These are phyloP conservation scores for Chenopodium album DNA, from an alignment of 148 eudicot genomes.

Conservation along the genomic window DNA sequence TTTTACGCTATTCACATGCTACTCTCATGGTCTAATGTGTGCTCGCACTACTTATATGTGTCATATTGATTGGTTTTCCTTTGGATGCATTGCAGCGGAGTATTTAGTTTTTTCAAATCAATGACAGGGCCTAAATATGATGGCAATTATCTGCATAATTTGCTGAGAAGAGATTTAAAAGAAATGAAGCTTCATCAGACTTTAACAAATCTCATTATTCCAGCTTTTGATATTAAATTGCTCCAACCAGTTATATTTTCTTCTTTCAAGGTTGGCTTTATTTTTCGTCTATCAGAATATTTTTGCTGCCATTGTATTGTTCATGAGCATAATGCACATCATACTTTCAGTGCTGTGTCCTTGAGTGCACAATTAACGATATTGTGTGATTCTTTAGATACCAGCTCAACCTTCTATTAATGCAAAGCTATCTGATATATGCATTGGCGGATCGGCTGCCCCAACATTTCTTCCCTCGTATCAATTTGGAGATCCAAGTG, in stretches of 20 bases:
- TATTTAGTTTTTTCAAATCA: constrained; percentile 12
- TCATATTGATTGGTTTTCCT: neutral
- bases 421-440: constrained; percentile 37
- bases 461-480: constrained; percentile 38
- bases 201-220: constrained; percentile 36
- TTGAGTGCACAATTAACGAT: neutral
- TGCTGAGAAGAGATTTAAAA: neutral
- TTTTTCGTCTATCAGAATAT: too few relatives aligned
- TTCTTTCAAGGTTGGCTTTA: constrained; percentile 29
- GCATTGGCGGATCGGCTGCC: constrained; percentile 46
- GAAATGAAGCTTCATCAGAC: constrained; percentile 30
- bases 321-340: too few relatives aligned
- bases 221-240: constrained; percentile 33
- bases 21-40: too few relatives aligned
- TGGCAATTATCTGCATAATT: constrained; percentile 31
- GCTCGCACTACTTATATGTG: too few relatives aligned
- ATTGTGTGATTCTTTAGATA: constrained; percentile 11
- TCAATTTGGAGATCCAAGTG: constrained; percentile 18
- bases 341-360: too few relatives aligned
- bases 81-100: constrained; percentile 6
- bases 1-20: too few relatives aligned
- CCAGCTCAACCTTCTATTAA: constrained; percentile 20
- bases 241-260: constrained; percentile 41
- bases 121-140: constrained; percentile 35
- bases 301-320: too few relatives aligned